Percentiles rank a stretch among this genome's conserved stretches.
phyloP scores from a whole-genome alignment of 352 stramenopile genomes.

The Phytophthora citricola region DNA sequence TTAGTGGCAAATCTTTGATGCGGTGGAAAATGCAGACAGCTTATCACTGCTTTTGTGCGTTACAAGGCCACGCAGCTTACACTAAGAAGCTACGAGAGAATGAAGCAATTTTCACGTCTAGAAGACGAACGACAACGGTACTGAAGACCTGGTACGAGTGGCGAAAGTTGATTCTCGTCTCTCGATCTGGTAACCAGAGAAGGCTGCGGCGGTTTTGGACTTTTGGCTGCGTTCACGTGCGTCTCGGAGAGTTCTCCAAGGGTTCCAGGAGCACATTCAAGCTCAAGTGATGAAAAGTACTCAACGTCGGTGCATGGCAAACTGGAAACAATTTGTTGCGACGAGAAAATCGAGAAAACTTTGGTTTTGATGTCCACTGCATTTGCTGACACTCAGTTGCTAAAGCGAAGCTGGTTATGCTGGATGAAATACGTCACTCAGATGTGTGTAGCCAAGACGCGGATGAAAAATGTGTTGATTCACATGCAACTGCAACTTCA shows the following conservation, averaged over 20 bases:
- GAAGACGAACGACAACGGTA: constrained; percentile 5
- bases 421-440: constrained; percentile 30
- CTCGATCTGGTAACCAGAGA: constrained; percentile 21
- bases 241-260: constrained; percentile 15
- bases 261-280: constrained; percentile 37
- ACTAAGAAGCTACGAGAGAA: constrained; percentile 10
- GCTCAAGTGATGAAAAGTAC: constrained; percentile 17
- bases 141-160: constrained; percentile 44
- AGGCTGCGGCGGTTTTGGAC: constrained; percentile 33
- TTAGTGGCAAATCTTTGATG: constrained; percentile 34
- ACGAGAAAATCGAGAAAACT: constrained; percentile 34
- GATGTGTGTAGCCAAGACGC: constrained; percentile 16
- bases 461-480: constrained; percentile 32
- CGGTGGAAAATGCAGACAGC: constrained; percentile 49
- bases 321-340: constrained; percentile 42
- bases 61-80: constrained; percentile 10
- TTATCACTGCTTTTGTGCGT: constrained; percentile 45
- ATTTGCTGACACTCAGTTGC: constrained; percentile 26
- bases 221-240: constrained; percentile 26
- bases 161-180: constrained; percentile 47
- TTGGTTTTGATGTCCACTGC: constrained; percentile 36
- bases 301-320: constrained; percentile 21
- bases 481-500: constrained; percentile 37
- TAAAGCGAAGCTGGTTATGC: constrained; percentile 24
- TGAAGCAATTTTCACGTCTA: constrained; percentile 10